Evolutionary conservation across 495 filamentous ascomycete species (phyloP).

Genomic region (Annulohypoxylon stygium): DNA sequence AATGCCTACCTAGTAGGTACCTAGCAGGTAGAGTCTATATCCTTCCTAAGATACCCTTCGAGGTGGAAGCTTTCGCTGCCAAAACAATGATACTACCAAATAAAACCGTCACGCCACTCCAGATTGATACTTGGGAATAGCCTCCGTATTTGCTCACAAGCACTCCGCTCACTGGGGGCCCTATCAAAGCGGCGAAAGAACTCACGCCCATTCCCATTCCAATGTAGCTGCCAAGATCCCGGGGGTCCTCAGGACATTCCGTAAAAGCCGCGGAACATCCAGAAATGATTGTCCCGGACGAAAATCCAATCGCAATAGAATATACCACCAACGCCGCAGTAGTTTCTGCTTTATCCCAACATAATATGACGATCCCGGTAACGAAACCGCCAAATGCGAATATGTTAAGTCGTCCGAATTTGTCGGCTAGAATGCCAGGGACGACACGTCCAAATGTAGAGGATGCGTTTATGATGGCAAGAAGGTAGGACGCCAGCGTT

Average conservation of each 20-base stretch:
- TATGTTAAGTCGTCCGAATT: constrained; percentile 66
- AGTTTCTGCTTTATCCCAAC: constrained; percentile 51
- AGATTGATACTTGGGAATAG: constrained; percentile 58
- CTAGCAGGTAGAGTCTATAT: not conserved
- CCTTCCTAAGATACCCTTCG: constrained; percentile 35
- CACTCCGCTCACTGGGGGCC: constrained; percentile 66
- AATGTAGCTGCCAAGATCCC: constrained; percentile 67
- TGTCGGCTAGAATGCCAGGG: constrained; percentile 67
- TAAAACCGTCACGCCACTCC: constrained; percentile 57
- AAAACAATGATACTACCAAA: constrained; percentile 19
- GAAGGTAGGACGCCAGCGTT: constrained; percentile 66
- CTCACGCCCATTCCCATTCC: constrained; percentile 65
- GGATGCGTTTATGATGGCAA: constrained; percentile 66
- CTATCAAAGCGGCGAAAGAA: constrained; percentile 61
- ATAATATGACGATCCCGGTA: constrained; percentile 59
- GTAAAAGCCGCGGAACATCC: constrained; percentile 60
- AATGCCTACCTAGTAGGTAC: not conserved
- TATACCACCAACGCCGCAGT: constrained; percentile 57
- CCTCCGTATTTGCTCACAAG: constrained; percentile 58
- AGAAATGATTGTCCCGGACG: constrained; percentile 62
- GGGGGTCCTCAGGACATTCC: constrained; percentile 55
- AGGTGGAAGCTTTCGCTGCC: constrained; percentile 26
- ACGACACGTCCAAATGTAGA: constrained; percentile 70
- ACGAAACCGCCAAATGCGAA: constrained; percentile 51
- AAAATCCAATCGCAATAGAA: constrained; percentile 58